phyloP scores from a whole-genome alignment of 2,329 filamentous ascomycete genomes.

The Rutstroemia sp. region DNA sequence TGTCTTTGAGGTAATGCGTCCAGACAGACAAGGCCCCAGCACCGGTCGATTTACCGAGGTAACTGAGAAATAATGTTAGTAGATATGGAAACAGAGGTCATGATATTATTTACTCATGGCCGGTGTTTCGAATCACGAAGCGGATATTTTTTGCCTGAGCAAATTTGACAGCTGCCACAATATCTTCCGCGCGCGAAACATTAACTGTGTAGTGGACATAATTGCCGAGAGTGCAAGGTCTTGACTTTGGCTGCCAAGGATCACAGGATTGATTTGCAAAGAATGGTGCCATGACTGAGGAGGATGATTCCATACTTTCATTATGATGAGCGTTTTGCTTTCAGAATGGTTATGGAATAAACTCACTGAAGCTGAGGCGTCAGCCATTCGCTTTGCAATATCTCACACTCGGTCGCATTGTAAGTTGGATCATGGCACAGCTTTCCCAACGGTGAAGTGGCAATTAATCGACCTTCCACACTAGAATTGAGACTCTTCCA shows the following conservation, averaged over 20 bases:
- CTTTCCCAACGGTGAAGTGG: slow-evolving; percentile 12
- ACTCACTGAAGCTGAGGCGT: slow-evolving; percentile 8
- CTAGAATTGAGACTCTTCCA: slow-evolving; percentile 16
- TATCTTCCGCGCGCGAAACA: slow-evolving; percentile 18
- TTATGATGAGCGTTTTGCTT: neutral
- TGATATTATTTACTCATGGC: slow-evolving; percentile 38
- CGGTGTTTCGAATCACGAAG: slow-evolving; percentile 46
- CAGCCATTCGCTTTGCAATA: slow-evolving; percentile 8
- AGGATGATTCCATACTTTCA: slow-evolving; percentile 1
- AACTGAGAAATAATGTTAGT: slow-evolving; percentile 20
- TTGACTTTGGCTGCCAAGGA: slow-evolving; percentile 29
- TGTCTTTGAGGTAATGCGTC: slow-evolving; percentile 46
- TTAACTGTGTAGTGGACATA: slow-evolving; percentile 30
- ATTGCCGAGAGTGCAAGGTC: slow-evolving; percentile 33
- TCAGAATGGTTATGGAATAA: no score
- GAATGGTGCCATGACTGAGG: slow-evolving; percentile 28
- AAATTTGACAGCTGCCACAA: slow-evolving; percentile 32
- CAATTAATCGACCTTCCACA: slow-evolving; percentile 12
- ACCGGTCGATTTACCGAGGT: slow-evolving; percentile 54
- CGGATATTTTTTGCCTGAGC: slow-evolving; percentile 33
- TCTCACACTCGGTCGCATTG: slow-evolving; percentile 8
- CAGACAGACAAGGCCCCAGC: slow-evolving; percentile 49
- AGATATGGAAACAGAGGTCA: neutral
- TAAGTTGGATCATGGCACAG: slow-evolving; percentile 13
- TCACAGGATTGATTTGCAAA: slow-evolving; percentile 34